A percentile compares a stretch with the other conserved stretches of the same genome.
These are phyloP conservation scores for Earliella scabrosa DNA, from an alignment of 1,284 basidiomycete genomes.

Conservation along the genomic window DNA sequence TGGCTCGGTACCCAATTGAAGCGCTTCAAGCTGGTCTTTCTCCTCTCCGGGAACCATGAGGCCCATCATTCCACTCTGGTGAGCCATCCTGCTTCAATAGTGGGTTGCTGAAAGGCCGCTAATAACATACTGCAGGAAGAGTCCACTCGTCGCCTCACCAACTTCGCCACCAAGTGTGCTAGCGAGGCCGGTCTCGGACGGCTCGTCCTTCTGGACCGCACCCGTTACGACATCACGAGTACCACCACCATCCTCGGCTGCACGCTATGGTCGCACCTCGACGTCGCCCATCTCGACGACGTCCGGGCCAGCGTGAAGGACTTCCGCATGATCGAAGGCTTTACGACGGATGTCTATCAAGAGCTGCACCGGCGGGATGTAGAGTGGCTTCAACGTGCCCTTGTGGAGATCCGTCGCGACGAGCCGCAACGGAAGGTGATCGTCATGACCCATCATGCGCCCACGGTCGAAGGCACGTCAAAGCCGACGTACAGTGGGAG, in stretches of 20 bases:
- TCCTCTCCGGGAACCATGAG: slow-evolving; percentile 42
- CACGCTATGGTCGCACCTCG: slow-evolving; percentile 43
- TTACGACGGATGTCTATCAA: slow-evolving; percentile 31
- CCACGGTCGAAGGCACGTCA: slow-evolving; percentile 38
- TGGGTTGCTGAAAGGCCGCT: neutral
- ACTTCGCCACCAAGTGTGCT: slow-evolving; percentile 11
- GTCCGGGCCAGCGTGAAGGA: slow-evolving; percentile 35
- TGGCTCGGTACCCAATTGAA: slow-evolving; percentile 39
- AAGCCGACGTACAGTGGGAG: slow-evolving; percentile 35
- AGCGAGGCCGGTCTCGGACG: slow-evolving; percentile 23
- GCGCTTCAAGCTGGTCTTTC: slow-evolving; percentile 39
- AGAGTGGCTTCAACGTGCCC: slow-evolving; percentile 36
- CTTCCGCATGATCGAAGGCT: slow-evolving; percentile 37
- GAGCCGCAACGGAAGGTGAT: slow-evolving; percentile 39
- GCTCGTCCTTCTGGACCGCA: slow-evolving; percentile 41
- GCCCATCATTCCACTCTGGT: slow-evolving; percentile 29
- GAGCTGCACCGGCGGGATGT: slow-evolving; percentile 36
- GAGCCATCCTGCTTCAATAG: neutral
- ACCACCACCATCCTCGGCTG: slow-evolving; percentile 43
- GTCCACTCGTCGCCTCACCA: slow-evolving; percentile 8
- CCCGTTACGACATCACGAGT: slow-evolving; percentile 39
- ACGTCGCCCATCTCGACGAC: slow-evolving; percentile 31
- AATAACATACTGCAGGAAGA: slow-evolving; percentile 3
- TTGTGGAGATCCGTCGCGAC: slow-evolving; percentile 30
- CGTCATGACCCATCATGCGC: slow-evolving; percentile 45